Base-by-base conservation (phyloP, 257 asterid genomes). In the Cynanchum wilfordii region DNA sequence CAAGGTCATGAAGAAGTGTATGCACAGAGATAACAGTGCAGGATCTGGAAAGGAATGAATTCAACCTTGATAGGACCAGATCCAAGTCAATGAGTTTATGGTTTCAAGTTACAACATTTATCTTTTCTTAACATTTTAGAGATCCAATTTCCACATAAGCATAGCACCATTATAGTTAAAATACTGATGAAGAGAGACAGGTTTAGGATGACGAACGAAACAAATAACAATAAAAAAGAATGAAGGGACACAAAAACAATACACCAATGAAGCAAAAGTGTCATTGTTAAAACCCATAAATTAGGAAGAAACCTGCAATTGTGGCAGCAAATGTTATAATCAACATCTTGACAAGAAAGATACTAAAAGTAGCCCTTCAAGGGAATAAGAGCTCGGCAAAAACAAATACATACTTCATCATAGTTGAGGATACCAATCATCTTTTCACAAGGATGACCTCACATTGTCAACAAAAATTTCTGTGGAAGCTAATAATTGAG, bases 401-500 rank as follows among this genome's bases (percentile, higher is more conserved):
- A 69, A 50, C 44, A 56, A 56, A n/a, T n/a, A 68, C 13, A 17
- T 19, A 64, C 8, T 10, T 22, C 24, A 55, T 56, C 40, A 55
- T 19, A 25, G 71, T 20, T 68, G 44, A 57, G 57, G 69, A 67
- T 2, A 42, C 2, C 50, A 64, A 42, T 63, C 45, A 56, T 57
- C 60, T 44, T 10, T 68, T 6, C 20, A 68, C 30, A 11, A 63
- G 30, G 51, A 55, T 74, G 51, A 65, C 38, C 24, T 74, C 47
- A 55, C 20, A 24, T 55, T 40, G 73, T 68, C 38, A 67, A 20
- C 38, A 56, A 42, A 47, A 45, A 17, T 68, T 68, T 67, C 51
- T 67, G 25, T 15, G n/a, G 1, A 33, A 54, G 62, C 9, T 25
- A 55, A 1, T 25, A 20, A 33, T 59, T 19, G 36, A 67, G 69